Percentiles rank a stretch among this genome's conserved stretches.
phyloP scores from a whole-genome alignment of 31 red algal species.

The Odonthalia washingtoniensis region DNA sequence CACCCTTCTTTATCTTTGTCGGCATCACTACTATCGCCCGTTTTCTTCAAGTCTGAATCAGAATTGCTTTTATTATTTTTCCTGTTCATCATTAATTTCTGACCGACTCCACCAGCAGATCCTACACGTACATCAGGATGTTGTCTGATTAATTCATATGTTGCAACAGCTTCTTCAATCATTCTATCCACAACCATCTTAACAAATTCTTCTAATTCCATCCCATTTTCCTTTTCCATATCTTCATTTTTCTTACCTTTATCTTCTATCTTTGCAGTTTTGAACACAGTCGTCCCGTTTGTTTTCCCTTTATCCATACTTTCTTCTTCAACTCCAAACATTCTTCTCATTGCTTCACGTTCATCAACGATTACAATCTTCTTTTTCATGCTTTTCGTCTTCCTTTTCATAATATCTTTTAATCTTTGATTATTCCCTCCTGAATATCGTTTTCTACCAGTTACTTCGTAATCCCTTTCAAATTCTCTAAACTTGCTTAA shows the following conservation, averaged over 20 bases:
- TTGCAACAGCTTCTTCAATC: slow-evolving; percentile 59
- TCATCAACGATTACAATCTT: slow-evolving; percentile 58
- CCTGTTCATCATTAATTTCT: no score
- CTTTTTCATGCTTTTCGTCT: slow-evolving; percentile 24
- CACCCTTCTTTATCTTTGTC: no score
- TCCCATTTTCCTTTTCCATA: slow-evolving; percentile 11
- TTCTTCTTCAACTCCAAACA: no score
- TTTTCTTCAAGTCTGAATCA: no score
- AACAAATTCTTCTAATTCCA: slow-evolving; percentile 49
- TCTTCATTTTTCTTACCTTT: slow-evolving; percentile 23
- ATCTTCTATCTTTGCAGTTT: not conserved
- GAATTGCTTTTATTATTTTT: no score
- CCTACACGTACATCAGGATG: slow-evolving; percentile 49
- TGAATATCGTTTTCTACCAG: no score
- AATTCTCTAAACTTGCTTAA: no score
- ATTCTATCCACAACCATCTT: slow-evolving; percentile 42
- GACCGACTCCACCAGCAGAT: slow-evolving; percentile 13
- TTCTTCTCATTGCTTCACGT: slow-evolving; percentile 32
- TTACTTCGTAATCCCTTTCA: no score
- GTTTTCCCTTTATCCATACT: not conserved
- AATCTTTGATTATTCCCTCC: not conserved
- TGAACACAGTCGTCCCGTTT: not conserved
- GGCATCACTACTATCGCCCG: no score
- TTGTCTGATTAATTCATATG: slow-evolving; percentile 49
- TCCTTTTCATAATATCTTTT: slow-evolving; percentile 6